These are phyloP conservation scores for Epichloe brachyelytri DNA, from an alignment of 2,329 filamentous ascomycete genomes.

Conservation along the genomic window DNA sequence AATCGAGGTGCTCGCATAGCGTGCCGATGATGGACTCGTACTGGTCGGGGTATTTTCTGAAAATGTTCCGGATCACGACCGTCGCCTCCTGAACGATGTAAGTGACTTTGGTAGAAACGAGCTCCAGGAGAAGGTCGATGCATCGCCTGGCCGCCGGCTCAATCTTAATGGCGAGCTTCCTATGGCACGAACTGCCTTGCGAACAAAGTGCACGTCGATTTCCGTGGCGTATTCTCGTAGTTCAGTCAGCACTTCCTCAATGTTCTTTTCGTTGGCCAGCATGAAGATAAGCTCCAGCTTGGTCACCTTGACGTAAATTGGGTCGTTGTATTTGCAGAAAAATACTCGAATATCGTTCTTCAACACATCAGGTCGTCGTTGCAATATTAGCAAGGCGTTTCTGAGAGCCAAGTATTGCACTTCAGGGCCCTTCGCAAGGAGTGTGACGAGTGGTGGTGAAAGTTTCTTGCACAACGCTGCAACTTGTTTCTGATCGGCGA, in stretches of 20 bases:
- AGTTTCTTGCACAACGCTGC: conserved; percentile 80
- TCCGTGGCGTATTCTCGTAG: conserved; percentile 94
- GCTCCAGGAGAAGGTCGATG: conserved; percentile 82
- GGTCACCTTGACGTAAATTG: conserved; percentile 98
- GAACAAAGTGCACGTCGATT: conserved; percentile 96
- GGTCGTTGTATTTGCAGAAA: conserved; percentile 99
- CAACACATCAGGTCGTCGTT: conserved; percentile 82
- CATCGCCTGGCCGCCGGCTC: conserved; percentile 83
- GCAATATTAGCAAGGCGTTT: conserved; percentile 87
- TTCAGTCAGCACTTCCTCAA: conserved; percentile 87
- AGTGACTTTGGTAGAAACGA: conserved; percentile 94
- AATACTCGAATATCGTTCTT: conserved; percentile 96
- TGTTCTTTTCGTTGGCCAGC: conserved; percentile 91
- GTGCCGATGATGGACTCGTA: conserved; percentile 97
- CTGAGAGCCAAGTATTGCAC: conserved; percentile 95
- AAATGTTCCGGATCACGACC: conserved; percentile 97
- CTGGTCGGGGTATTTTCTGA: conserved; percentile 96
- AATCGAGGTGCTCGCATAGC: conserved; percentile 90
- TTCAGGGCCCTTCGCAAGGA: conserved; percentile 90
- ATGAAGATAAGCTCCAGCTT: conserved; percentile 98
- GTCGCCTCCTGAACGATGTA: conserved; percentile 99
- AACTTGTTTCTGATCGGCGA: conserved; percentile 80
- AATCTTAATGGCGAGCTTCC: conserved; percentile 97
- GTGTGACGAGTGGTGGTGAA: conserved; percentile 85
- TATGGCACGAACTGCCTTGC: conserved; percentile 93